phyloP scores from a whole-genome alignment of 495 filamentous ascomycete genomes.

The Bacidia rubella region DNA sequence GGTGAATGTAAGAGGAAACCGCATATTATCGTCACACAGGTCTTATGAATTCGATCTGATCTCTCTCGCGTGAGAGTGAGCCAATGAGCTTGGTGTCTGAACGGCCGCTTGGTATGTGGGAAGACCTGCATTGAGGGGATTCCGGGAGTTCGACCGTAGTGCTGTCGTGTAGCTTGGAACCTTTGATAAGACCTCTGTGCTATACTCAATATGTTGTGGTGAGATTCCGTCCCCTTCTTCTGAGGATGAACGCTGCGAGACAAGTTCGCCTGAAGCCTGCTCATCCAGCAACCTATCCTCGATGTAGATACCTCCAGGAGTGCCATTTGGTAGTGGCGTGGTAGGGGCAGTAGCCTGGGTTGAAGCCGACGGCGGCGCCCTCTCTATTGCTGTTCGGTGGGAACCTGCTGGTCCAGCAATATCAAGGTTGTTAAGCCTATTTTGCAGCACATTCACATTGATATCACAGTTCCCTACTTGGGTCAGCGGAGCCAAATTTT shows the following conservation, averaged over 20 bases:
- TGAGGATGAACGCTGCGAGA: slow-evolving; percentile 49
- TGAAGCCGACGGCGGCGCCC: slow-evolving; percentile 11
- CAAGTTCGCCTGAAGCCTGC: slow-evolving; percentile 20
- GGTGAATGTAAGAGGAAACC: too few species aligned
- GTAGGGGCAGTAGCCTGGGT: slow-evolving; percentile 3
- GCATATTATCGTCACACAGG: too few species aligned
- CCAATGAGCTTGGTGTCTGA: slow-evolving; percentile 30
- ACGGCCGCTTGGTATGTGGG: slow-evolving; percentile 42
- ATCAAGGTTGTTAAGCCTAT: slow-evolving; percentile 46
- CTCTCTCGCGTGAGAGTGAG: too few species aligned
- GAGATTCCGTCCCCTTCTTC: slow-evolving; percentile 37
- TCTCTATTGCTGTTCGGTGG: slow-evolving; percentile 7
- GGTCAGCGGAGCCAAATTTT: slow-evolving; percentile 58
- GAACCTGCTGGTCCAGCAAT: slow-evolving; percentile 1
- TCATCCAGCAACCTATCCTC: slow-evolving; percentile 1
- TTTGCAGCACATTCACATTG: slow-evolving; percentile 44
- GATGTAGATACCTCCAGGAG: slow-evolving; percentile 3
- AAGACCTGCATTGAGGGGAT: slow-evolving; percentile 19
- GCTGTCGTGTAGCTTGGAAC: slow-evolving; percentile 77
- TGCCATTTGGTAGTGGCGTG: background rate
- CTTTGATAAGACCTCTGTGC: slow-evolving; percentile 48
- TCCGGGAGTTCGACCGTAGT: slow-evolving; percentile 42
- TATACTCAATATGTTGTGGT: slow-evolving; percentile 49
- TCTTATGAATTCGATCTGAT: too few species aligned
- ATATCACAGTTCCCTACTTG: slow-evolving; percentile 41